Conservation (phyloP, 768 basidiomycete genomes). For the Dendrothele bispora region DNA sequence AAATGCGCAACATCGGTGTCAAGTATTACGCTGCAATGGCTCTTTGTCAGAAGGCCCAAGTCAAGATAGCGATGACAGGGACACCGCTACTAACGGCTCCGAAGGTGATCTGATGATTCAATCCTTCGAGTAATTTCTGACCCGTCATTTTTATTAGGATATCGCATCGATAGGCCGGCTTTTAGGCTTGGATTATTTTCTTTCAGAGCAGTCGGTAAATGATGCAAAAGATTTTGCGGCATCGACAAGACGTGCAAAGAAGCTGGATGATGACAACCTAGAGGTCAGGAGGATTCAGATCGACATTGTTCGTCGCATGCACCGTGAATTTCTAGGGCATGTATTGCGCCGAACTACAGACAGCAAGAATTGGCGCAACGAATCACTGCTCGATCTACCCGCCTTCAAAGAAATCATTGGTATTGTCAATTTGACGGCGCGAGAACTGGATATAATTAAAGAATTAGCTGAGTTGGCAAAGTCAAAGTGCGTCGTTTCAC, state of each 20-base stretch:
- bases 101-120: conserved; percentile 13
- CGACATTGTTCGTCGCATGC: neutral
- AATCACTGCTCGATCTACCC: neutral
- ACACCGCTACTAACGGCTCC: conserved; percentile 24
- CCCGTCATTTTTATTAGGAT: neutral
- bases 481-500: neutral
- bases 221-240: neutral
- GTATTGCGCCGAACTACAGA: neutral
- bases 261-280: neutral
- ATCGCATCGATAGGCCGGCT: neutral
- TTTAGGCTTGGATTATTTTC: neutral
- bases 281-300: neutral
- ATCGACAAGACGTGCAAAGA: neutral
- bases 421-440: neutral
- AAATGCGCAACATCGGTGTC: conserved; percentile 15
- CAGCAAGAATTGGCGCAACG: neutral
- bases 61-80: conserved; percentile 18
- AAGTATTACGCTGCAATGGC: conserved; percentile 13
- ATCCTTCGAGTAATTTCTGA: neutral
- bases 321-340: neutral
- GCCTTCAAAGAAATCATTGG: neutral
- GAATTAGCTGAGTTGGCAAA: neutral
- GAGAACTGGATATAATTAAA: neutral
- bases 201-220: neutral
- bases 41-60: conserved; percentile 7